Conservation (phyloP, 2,329 filamentous ascomycete species). For the Blumeria hordei region DNA sequence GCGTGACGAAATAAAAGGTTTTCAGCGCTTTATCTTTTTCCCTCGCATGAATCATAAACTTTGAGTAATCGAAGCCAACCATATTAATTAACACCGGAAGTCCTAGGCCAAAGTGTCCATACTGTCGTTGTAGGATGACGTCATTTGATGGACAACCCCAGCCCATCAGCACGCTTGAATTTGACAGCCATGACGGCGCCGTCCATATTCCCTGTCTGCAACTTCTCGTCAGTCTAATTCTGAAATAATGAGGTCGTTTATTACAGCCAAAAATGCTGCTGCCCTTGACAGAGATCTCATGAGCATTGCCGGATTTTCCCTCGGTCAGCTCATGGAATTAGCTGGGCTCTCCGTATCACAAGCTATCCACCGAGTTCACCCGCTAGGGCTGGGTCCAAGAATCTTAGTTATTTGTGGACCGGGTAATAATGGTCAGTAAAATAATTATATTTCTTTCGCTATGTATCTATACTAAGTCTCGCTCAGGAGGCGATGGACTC, state of each 20-base stretch:
- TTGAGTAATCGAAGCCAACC: too few relatives aligned
- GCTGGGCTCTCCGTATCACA: conserved; percentile 85
- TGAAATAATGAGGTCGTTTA: conserved; percentile 7
- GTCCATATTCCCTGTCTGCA: too few relatives aligned
- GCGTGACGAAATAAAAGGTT: too few relatives aligned
- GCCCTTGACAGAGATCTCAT: conserved; percentile 87
- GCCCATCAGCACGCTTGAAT: too few relatives aligned
- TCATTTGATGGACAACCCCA: too few relatives aligned
- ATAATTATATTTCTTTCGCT: conserved; percentile 3
- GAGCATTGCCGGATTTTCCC: conserved; percentile 64
- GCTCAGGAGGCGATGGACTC: conserved; percentile 65
- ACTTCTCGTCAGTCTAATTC: too few relatives aligned
- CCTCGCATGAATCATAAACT: too few relatives aligned
- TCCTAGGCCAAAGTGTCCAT: too few relatives aligned
- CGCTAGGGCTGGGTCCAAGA: conserved; percentile 41
- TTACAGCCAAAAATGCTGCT: conserved; percentile 68
- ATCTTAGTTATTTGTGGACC: conserved; percentile 84
- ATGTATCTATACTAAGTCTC: neutral
- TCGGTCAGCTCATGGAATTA: conserved; percentile 94
- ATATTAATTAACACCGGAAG: too few relatives aligned
- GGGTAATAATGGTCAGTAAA: conserved; percentile 34
- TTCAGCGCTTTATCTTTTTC: too few relatives aligned
- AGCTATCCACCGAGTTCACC: conserved; percentile 66
- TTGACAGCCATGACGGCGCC: too few relatives aligned
- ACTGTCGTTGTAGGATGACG: too few relatives aligned